A percentile compares a stretch with the other conserved stretches of the same genome.
Evolutionary conservation across 2,329 filamentous ascomycete species (phyloP).

Genomic region (Dactylellina leptospora): DNA sequence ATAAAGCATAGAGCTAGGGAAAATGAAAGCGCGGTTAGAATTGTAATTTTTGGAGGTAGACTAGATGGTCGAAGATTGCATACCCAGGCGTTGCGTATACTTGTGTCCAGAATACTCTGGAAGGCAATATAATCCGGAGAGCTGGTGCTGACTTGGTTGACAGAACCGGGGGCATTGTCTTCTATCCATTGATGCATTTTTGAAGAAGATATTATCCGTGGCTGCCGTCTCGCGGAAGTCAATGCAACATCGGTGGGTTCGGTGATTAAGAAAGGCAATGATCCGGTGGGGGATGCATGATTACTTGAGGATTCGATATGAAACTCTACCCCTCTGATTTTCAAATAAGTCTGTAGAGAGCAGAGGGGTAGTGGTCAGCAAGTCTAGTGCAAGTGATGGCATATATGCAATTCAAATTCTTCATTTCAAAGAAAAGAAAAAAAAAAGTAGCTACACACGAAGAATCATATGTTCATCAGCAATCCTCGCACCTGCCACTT

Average conservation of each 20-base stretch:
- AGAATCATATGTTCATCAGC: conserved; percentile 28
- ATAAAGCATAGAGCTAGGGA: conserved; percentile 80
- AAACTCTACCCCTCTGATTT: conserved; percentile 76
- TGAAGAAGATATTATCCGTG: conserved; percentile 67
- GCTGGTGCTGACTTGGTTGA: conserved; percentile 34
- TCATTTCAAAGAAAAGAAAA: conserved; percentile 8
- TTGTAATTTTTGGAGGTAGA: not conserved
- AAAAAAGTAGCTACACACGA: conserved; percentile 16
- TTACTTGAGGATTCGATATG: conserved; percentile 78
- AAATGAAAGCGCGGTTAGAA: not conserved
- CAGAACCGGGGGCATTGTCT: conserved; percentile 58
- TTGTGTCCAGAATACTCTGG: conserved; percentile 51
- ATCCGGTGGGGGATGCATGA: conserved; percentile 87
- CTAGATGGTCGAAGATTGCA: conserved; percentile 21
- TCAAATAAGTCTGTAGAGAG: conserved; percentile 76
- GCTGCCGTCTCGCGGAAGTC: conserved; percentile 5
- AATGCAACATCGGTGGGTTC: not conserved
- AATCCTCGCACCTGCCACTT: conserved; percentile 83
- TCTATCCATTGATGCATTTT: conserved; percentile 76
- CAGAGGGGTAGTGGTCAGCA: no score
- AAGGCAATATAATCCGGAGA: conserved; percentile 52
- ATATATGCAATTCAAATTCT: no score
- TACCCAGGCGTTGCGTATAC: conserved; percentile 87
- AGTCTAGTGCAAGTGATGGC: no score
- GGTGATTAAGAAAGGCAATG: conserved; percentile 83